A percentile compares a stretch with the other conserved stretches of the same genome.
Conservation (phyloP, 2,329 filamentous ascomycete genomes). For the Cytospora paraplurivora region DNA sequence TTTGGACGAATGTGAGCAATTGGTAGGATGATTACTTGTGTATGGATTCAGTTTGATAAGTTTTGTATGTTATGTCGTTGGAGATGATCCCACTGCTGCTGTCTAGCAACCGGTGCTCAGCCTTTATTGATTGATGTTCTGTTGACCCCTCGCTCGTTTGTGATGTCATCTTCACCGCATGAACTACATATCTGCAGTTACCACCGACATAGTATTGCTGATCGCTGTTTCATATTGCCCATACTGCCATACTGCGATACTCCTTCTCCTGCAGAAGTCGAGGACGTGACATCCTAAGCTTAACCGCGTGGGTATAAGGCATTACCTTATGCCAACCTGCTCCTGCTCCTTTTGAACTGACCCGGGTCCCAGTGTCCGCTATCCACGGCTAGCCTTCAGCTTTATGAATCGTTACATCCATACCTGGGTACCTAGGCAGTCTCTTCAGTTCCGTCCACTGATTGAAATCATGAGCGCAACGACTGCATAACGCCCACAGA, state of each 20-base stretch:
- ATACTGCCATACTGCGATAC: neutral
- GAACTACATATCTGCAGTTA: neutral
- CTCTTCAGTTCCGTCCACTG: too few relatives aligned
- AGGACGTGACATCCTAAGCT: too few relatives aligned
- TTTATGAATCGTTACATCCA: too few relatives aligned
- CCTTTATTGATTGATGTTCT: neutral
- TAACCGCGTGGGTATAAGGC: neutral
- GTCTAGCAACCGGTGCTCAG: neutral
- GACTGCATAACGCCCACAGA: too few relatives aligned
- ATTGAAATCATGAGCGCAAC: too few relatives aligned
- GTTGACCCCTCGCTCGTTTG: conserved; percentile 16
- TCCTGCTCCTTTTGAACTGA: too few relatives aligned
- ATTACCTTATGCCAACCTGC: neutral
- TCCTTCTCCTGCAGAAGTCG: neutral
- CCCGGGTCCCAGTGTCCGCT: too few relatives aligned
- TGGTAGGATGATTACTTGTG: neutral
- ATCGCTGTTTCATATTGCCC: neutral
- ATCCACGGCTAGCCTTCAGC: too few relatives aligned
- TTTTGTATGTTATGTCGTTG: neutral
- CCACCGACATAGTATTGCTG: neutral
- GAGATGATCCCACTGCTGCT: too few relatives aligned
- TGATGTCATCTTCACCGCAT: conserved; percentile 24
- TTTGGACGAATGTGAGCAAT: neutral
- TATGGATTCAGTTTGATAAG: neutral
- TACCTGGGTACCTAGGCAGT: too few relatives aligned